phyloP scores from a whole-genome alignment of 768 basidiomycete genomes.

The Mycena rosella region DNA sequence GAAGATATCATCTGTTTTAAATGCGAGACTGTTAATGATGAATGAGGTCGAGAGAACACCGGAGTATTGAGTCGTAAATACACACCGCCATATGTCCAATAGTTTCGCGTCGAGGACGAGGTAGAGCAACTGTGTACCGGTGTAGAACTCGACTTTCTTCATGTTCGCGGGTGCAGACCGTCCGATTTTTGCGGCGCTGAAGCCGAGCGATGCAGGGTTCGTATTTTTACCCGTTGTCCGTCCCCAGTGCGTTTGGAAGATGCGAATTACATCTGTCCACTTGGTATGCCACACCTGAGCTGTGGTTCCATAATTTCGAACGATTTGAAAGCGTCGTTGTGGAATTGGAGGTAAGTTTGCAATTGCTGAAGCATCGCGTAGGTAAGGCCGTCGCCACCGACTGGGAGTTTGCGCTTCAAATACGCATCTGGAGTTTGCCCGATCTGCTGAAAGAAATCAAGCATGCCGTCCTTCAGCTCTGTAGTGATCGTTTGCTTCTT shows the following conservation, averaged over 20 bases:
- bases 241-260: slow-evolving; percentile 49
- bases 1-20: slow-evolving; percentile 10
- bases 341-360: slow-evolving; percentile 37
- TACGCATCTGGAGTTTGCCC: slow-evolving; percentile 37
- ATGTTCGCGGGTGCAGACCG: slow-evolving; percentile 46
- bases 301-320: slow-evolving; percentile 33
- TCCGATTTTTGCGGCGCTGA: slow-evolving; percentile 43
- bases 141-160: slow-evolving; percentile 43
- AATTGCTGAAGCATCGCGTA: slow-evolving; percentile 42
- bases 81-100: slow-evolving; percentile 50
- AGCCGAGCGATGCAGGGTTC: slow-evolving; percentile 49
- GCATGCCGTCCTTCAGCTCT: slow-evolving; percentile 2
- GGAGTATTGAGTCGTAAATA: background rate
- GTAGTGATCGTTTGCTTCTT: slow-evolving; percentile 7
- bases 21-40: background rate
- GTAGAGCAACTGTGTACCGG: slow-evolving; percentile 36
- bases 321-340: slow-evolving; percentile 25
- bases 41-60: too few relatives aligned
- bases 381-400: slow-evolving; percentile 54
- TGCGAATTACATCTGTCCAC: slow-evolving; percentile 34
- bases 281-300: slow-evolving; percentile 36
- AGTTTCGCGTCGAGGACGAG: slow-evolving; percentile 46
- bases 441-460: slow-evolving; percentile 7
- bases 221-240: slow-evolving; percentile 8
- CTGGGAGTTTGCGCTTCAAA: slow-evolving; percentile 30